Evolutionary conservation across 805 yeast genomes (phyloP).

Genomic region (Middelhovenomyces tepae): DNA sequence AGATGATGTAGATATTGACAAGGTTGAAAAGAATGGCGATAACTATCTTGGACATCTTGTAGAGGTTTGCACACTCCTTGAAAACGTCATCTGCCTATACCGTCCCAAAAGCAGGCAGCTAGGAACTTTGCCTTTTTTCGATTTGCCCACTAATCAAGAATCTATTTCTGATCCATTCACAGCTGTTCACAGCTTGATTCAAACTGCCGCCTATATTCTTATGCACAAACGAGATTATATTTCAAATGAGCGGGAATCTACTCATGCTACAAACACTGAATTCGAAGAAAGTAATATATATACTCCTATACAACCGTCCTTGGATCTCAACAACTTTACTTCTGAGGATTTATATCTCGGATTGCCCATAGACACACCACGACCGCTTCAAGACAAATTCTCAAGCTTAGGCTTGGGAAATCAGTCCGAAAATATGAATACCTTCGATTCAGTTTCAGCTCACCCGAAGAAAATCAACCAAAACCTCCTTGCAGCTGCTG

Average conservation of each 20-base stretch:
- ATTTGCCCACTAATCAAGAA: slow-evolving; percentile 5
- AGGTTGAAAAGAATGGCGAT: slow-evolving; percentile 22
- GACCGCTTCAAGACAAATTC: too few relatives aligned
- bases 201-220: slow-evolving; percentile 24
- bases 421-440: too few relatives aligned
- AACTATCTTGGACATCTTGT: slow-evolving; percentile 27
- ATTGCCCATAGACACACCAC: too few relatives aligned
- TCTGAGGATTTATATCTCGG: too few relatives aligned
- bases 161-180: slow-evolving; percentile 16
- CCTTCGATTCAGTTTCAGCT: too few relatives aligned
- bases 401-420: too few relatives aligned
- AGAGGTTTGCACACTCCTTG: slow-evolving; percentile 27
- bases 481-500: slow-evolving; percentile 22
- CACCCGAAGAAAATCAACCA: too few relatives aligned
- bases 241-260: too few relatives aligned
- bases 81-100: slow-evolving; percentile 31
- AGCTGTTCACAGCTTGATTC: slow-evolving; percentile 22
- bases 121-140: neutral
- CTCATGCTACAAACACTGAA: slow-evolving; percentile 6
- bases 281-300: neutral
- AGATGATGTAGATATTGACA: slow-evolving; percentile 31
- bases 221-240: slow-evolving; percentile 25
- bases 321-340: too few relatives aligned
- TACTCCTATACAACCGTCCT: too few relatives aligned
- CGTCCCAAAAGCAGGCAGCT: slow-evolving; percentile 25